Base-by-base conservation (phyloP, 495 filamentous ascomycete genomes). In the Penicillium ochrochloron region DNA sequence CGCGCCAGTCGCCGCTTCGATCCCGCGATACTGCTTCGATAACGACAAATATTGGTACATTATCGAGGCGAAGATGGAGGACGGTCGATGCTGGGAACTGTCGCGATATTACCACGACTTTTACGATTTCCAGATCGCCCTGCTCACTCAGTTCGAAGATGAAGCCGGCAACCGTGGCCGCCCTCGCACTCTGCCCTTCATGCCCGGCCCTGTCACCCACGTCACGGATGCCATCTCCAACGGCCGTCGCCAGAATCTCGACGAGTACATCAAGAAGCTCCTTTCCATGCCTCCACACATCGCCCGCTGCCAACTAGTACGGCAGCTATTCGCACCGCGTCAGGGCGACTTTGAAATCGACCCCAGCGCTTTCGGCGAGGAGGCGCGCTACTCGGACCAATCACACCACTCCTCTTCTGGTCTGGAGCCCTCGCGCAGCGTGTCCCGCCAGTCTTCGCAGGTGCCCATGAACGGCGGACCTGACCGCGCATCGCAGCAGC, bases 21-120 rank as follows among this genome's bases (percentile, higher is more conserved):
- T 99, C 62, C 94, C 96, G 21, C 85, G 92, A 46, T 99, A 97
- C 78, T 97, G 91, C 73, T 98, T 96, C 72, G 94, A 94, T 55
- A 93, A 97, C 72, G 94, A 97, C 73, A 97, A 97, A 68, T 99
- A 98, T 74, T 98, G 95, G 93, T 99, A 97, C 73, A 91, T 97
- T 57, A 92, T 99, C 60, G 94, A 98, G 71, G 92, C 91, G 29
- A 82, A 88, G 67, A 88, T 99, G 79, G 93, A 97, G 66, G 93
- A 97, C 73, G 94, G 93, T 41, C 86, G 90, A 50, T 89, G 90
- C 69, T 98, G 94, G 93, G 93, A 96, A 72, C 78, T 99, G 48
- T 92, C 91, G 55, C 86, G 95, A 54, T 95, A 93, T 70, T 99
- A 99, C 71, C 92, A 97, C 72, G 96, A 99, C 74, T 99, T 99